phyloP scores from a whole-genome alignment of 2,329 filamentous ascomycete species.

The Ustulina deusta region DNA sequence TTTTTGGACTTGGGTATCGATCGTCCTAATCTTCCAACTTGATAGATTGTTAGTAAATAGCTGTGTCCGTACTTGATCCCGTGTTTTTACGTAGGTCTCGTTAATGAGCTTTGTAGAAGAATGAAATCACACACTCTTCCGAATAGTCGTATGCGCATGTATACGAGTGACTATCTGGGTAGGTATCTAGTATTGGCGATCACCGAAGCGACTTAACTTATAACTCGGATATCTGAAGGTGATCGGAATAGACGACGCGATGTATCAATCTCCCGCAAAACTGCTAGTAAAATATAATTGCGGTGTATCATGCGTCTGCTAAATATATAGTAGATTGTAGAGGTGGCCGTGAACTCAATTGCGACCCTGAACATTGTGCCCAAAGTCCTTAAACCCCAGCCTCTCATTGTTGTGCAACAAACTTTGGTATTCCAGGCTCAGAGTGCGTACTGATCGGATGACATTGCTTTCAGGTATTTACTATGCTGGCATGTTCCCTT shows the following conservation, averaged over 20 bases:
- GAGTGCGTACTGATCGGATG: neutral
- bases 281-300: neutral
- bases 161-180: neutral
- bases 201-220: neutral
- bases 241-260: neutral
- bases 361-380: neutral
- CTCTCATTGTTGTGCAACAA: neutral
- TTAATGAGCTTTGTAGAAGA: no score
- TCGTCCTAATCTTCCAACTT: no score
- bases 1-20: neutral
- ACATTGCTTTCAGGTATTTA: neutral
- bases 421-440: neutral
- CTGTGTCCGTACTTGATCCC: no score
- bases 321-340: neutral
- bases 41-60: no score
- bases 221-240: neutral
- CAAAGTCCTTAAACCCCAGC: no score
- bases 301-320: neutral
- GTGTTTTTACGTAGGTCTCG: no score
- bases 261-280: neutral
- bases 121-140: no score
- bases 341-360: neutral
- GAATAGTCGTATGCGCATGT: no score
- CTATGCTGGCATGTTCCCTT: neutral
- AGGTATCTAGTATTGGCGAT: neutral